Evolutionary conservation across 2,329 filamentous ascomycete genomes (phyloP), one percentile per base, ranked within the genome.

Genomic region (Cytospora chrysosperma): DNA sequence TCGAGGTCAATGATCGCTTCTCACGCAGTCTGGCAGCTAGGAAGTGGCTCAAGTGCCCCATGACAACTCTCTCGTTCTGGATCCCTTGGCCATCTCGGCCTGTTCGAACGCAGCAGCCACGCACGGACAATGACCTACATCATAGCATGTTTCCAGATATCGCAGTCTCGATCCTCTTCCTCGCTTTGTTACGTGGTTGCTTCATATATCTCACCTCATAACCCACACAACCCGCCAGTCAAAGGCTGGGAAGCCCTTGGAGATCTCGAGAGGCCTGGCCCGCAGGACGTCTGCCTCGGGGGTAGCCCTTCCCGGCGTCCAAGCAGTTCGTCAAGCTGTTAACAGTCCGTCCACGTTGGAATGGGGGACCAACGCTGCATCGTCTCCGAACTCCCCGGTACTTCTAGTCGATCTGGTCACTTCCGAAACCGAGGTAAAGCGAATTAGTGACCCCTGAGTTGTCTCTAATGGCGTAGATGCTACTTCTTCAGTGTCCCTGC

Each of bases 61-160:
- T 40, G 7, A 9, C 58, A 24, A 24, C 53, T 58, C 32, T 43
- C 32, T 57, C 58, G 15, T 10, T 17, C 59, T 37, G 52, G 4
- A 61, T 54, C 68, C 68, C 55, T 58, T 67, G 26, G 67, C 27
- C n/a, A 71, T 49, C 17, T 70, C 68, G 40, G 30, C 26, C 5
- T 72, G 9, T 49, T 72, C 72, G 57, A 75, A 74, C 24, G 19
- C 34, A 12, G 28, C 50, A 60, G 58, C 50, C 43, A 10, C 8
- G 8, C 4, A 15, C 43, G 7, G 43, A 9, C 24, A n/a, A 6
- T 10, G n/a, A 47, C 13, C 7, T 47, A 24, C n/a, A 13, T 13
- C 3, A 19, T 47, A n/a, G 43, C 10, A 4, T 13, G 19, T 10
- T 47, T 1, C 21, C n/a, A n/a, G n/a, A n/a, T n/a, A n/a, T n/a